Evolutionary conservation across 805 yeast genomes (phyloP), one percentile per base, ranked within the genome.

Genomic region (Teunomyces aglyptinius): DNA sequence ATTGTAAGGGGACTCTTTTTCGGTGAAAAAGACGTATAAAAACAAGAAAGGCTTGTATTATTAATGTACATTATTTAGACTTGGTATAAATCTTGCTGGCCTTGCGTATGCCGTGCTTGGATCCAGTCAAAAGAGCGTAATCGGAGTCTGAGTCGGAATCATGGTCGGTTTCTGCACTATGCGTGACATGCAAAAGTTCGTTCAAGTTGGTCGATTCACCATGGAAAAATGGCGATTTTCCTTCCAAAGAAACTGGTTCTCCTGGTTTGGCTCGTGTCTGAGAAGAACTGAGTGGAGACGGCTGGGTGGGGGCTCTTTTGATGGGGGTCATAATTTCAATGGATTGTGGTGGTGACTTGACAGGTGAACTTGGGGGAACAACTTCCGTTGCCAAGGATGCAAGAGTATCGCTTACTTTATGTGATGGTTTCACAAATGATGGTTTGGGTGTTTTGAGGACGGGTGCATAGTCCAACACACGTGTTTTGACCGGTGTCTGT

Each of bases 1-100:
- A 70, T 86, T 11, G 75, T 75, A 24, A 71, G 79, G 49, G 90
- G 90, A 5, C 76, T 88, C 8, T 86, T 86, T 61, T 84, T 86
- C 60, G 96, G 92, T 6, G 91, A 85, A 55, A 39, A 63, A 13
- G 27, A 46, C 11, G 48, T 49, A 16, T 49, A 13, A 34, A 27
- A 24, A 33, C 12, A 40, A 31, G 16, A 31, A 28, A 28, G 32
- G 18, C 20, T 10, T 10, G 16, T 27, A 24, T 35, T 19, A 35
- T 38, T 43, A 43, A 29, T 43, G 46, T 43, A 43, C 46, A 43
- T 35, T 43, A 43, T n/a, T 36, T 22, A 31, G 28, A 42, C 20
- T 15, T 42, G 39, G 29, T 31, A 24, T 41, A 41, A 11, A 22
- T 19, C 39, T 36, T 36, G 39, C 24, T 36, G 27, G 39, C 39